A percentile compares a stretch with the other conserved stretches of the same genome.
phyloP scores from a whole-genome alignment of 257 asterid genomes.

The Mentha longifolia region DNA sequence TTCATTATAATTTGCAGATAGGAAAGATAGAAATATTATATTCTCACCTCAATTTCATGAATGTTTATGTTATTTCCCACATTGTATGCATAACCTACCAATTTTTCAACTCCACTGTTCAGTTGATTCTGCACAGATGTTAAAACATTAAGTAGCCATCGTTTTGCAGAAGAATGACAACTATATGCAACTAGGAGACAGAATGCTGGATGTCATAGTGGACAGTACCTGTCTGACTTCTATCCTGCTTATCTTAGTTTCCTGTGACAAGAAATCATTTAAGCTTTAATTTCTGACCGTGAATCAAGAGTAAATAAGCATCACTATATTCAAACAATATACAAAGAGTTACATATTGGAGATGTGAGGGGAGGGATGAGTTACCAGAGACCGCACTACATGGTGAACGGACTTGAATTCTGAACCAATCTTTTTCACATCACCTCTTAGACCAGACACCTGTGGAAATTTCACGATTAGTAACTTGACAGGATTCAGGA shows the following conservation, averaged over 20 bases:
- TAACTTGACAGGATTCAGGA: constrained; percentile 26
- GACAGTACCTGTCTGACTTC: constrained; percentile 83
- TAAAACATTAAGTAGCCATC: constrained; percentile 26
- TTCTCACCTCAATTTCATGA: constrained; percentile 73
- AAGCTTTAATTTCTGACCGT: constrained; percentile 31
- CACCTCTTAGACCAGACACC: constrained; percentile 73
- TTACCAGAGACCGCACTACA: constrained; percentile 80
- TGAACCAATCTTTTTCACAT: constrained; percentile 56
- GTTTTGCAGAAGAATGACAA: constrained; percentile 3
- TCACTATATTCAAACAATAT: constrained; percentile 24
- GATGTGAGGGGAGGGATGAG: constrained; percentile 29
- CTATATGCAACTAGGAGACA: constrained; percentile 13
- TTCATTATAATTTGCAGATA: neutral
- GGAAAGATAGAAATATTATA: constrained; percentile 27
- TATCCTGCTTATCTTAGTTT: constrained; percentile 72
- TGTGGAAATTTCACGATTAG: constrained; percentile 35
- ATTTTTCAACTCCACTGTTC: constrained; percentile 56
- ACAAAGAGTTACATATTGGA: neutral
- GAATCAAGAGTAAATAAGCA: constrained; percentile 1
- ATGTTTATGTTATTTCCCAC: constrained; percentile 45
- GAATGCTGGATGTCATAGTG: constrained; percentile 8
- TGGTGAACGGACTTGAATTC: constrained; percentile 70
- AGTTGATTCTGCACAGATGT: constrained; percentile 54
- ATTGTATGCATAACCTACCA: constrained; percentile 57
- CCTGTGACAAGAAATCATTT: constrained; percentile 51